Evolutionary conservation across 2,329 filamentous ascomycete species (phyloP).

Genomic region (Neodidymelliopsis sp.): DNA sequence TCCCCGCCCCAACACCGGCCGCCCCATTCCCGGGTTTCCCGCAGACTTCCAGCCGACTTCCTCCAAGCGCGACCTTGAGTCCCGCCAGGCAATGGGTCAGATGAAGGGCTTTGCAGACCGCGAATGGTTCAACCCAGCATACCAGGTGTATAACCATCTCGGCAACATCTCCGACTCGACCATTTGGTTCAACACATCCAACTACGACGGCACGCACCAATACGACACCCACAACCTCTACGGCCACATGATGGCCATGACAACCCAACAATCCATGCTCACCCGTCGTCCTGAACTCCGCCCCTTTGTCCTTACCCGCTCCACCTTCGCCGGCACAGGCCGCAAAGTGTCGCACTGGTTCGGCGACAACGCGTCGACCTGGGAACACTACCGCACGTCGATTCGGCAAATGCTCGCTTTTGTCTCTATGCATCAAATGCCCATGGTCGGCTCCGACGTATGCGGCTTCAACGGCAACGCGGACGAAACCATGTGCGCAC

Average conservation of each 20-base stretch:
- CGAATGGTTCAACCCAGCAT: conserved; percentile 70
- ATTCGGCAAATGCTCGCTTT: conserved; percentile 56
- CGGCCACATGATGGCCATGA: conserved; percentile 75
- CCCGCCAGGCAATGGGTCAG: conserved; percentile 48
- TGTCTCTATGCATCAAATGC: conserved; percentile 56
- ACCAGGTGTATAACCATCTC: conserved; percentile 69
- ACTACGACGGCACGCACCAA: conserved; percentile 70
- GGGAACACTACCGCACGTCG: conserved; percentile 54
- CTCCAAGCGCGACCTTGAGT: conserved; percentile 18
- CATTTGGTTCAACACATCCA: conserved; percentile 71
- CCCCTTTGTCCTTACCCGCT: conserved; percentile 77
- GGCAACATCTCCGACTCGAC: conserved; percentile 56
- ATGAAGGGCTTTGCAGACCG: conserved; percentile 67
- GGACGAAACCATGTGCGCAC: conserved; percentile 72
- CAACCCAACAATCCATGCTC: conserved; percentile 71
- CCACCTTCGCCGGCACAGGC: conserved; percentile 77
- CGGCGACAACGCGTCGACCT: conserved; percentile 61
- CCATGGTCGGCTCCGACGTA: conserved; percentile 66
- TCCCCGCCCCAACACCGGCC: conserved; percentile 64
- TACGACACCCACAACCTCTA: conserved; percentile 83
- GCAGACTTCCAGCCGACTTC: conserved; percentile 67
- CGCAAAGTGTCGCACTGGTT: conserved; percentile 66
- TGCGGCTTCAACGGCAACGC: conserved; percentile 77
- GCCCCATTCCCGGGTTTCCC: conserved; percentile 73
- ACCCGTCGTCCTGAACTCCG: conserved; percentile 68